phyloP scores from a whole-genome alignment of 176 grass and related monocot species.

The Stipa capillata region DNA sequence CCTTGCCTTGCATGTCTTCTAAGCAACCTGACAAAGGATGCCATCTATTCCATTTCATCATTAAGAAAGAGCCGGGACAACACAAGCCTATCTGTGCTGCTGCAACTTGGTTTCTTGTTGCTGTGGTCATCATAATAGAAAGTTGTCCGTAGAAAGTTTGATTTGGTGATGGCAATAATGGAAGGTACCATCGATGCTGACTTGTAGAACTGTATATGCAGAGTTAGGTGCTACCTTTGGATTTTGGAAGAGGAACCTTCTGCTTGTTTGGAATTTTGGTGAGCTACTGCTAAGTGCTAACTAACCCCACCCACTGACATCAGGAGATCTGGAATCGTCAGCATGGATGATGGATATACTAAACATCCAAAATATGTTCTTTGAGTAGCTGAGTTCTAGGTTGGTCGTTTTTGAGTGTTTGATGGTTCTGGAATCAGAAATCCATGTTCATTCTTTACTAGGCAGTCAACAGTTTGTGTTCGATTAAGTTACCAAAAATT shows the following conservation, averaged over 20 bases:
- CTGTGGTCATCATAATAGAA: slow-evolving; percentile 15
- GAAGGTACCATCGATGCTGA: neutral
- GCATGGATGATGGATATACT: neutral
- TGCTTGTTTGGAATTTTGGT: neutral
- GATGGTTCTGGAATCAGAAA: neutral
- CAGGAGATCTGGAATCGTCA: neutral
- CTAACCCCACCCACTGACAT: neutral
- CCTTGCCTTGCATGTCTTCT: slow-evolving; percentile 28
- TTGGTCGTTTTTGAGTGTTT: neutral
- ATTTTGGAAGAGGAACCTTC: slow-evolving; percentile 8
- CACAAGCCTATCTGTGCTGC: neutral
- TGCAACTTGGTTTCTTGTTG: slow-evolving; percentile 16
- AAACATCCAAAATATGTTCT: neutral
- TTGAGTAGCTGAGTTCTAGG: neutral
- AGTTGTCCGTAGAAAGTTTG: slow-evolving; percentile 16
- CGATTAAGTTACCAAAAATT: neutral
- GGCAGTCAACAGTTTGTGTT: neutral
- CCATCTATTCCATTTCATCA: slow-evolving; percentile 28
- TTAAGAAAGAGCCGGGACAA: slow-evolving; percentile 8
- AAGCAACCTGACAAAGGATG: slow-evolving; percentile 42
- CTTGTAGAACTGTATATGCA: slow-evolving; percentile 6
- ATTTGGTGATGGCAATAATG: slow-evolving; percentile 32
- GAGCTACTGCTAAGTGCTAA: slow-evolving; percentile 5
- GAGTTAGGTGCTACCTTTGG: slow-evolving; percentile 14
- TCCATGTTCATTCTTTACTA: neutral